Conservation (phyloP, 140 eudicot species). For the Oenanthe javanica region DNA sequence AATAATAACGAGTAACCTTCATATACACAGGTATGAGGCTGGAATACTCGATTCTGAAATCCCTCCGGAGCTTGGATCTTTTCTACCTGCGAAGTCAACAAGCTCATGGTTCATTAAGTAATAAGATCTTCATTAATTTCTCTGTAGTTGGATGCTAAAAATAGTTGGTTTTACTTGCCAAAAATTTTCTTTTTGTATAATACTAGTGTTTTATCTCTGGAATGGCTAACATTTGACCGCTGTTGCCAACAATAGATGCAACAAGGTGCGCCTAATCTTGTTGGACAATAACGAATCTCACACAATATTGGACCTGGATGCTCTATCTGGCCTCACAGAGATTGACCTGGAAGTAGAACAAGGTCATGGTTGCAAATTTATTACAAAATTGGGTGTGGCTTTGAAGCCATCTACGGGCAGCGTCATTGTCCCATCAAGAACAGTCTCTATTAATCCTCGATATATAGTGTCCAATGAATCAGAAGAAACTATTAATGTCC, state of each 20-base stretch:
- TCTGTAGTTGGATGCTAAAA: background rate
- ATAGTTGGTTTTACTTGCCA: background rate
- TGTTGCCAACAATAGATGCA: slow-evolving; percentile 40
- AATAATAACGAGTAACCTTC: background rate
- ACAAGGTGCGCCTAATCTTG: slow-evolving; percentile 56
- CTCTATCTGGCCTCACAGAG: slow-evolving; percentile 89
- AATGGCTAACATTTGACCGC: background rate
- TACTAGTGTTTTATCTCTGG: background rate
- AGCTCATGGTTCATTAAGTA: slow-evolving; percentile 90
- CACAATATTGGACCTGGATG: slow-evolving; percentile 71
- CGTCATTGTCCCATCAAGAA: slow-evolving; percentile 39
- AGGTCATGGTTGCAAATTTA: slow-evolving; percentile 31
- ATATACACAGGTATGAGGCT: slow-evolving; percentile 52
- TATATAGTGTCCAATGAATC: slow-evolving; percentile 67
- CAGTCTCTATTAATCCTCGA: slow-evolving; percentile 66
- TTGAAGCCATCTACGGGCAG: slow-evolving; percentile 44
- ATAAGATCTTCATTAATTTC: background rate
- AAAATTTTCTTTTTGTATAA: background rate
- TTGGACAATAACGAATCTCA: slow-evolving; percentile 51
- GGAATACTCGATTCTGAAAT: slow-evolving; percentile 40
- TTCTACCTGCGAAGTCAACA: slow-evolving; percentile 65
- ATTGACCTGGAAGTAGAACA: slow-evolving; percentile 61
- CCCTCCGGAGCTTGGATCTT: slow-evolving; percentile 55
- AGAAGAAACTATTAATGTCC: slow-evolving; percentile 52
- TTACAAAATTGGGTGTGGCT: slow-evolving; percentile 75